Conservation (phyloP, 2,329 filamentous ascomycete genomes). For the Drechmeria coniospora region DNA sequence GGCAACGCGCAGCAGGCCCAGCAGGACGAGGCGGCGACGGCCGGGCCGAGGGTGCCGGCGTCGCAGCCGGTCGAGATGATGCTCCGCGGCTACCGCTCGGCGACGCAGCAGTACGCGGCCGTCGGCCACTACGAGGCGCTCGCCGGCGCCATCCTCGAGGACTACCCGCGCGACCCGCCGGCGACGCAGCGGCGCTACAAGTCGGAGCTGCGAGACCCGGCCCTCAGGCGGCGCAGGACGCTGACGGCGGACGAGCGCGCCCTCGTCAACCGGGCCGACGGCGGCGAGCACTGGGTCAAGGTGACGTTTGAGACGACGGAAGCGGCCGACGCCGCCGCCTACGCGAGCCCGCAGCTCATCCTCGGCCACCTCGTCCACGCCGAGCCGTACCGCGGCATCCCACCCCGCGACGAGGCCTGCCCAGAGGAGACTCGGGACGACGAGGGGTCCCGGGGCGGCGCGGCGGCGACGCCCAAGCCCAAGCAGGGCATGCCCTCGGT, state of each 20-base stretch:
- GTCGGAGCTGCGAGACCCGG: conserved; percentile 56
- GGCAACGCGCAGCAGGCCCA: conserved; percentile 17
- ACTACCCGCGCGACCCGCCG: conserved; percentile 79
- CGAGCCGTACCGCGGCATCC: conserved; percentile 51
- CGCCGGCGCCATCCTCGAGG: conserved; percentile 77
- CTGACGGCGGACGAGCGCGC: conserved; percentile 58
- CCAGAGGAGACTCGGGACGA: conserved; percentile 26
- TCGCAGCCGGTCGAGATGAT: conserved; percentile 56
- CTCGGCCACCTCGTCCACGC: conserved; percentile 56
- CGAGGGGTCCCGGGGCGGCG: conserved; percentile 17
- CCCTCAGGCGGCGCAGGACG: conserved; percentile 47
- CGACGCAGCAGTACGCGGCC: conserved; percentile 64
- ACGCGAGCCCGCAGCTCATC: conserved; percentile 55
- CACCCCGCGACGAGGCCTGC: conserved; percentile 51
- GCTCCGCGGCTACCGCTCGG: conserved; percentile 60
- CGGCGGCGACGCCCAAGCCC: conserved; percentile 11
- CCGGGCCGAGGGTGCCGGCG: too few relatives aligned
- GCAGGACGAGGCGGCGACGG: conserved; percentile 23
- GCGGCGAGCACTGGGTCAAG: conserved; percentile 86
- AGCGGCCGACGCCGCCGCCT: conserved; percentile 54
- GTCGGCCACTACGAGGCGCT: conserved; percentile 79
- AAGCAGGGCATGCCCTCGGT: conserved; percentile 18
- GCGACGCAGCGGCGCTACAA: conserved; percentile 55
- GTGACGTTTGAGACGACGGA: conserved; percentile 63
- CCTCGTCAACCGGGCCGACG: conserved; percentile 67